Conservation (phyloP, 73 alveolate genomes). For the Symbiodinium natans region DNA sequence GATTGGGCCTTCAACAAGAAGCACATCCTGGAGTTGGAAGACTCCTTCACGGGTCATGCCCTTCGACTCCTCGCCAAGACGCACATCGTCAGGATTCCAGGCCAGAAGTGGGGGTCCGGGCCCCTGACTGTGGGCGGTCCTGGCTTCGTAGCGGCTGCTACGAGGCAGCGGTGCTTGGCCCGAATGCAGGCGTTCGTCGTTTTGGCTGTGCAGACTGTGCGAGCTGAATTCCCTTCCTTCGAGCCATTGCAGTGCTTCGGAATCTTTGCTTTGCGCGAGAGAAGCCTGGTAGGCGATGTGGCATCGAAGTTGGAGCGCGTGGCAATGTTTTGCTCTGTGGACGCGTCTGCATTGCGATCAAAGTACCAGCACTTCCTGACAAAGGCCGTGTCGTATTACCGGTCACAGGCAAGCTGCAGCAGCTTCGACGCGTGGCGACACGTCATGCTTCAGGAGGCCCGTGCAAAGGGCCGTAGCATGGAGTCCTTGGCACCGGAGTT, state of each 20-base stretch:
- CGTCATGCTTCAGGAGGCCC: no score
- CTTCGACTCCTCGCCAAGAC: not conserved
- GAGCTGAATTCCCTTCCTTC: not conserved
- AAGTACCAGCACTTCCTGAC: not conserved
- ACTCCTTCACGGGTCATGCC: not conserved
- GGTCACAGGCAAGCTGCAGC: no score
- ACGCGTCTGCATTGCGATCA: not conserved
- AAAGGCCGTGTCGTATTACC: not conserved
- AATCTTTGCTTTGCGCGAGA: not conserved
- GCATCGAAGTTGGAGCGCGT: not conserved
- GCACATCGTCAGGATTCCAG: not conserved
- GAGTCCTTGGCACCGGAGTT: no score
- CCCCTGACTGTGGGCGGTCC: no score
- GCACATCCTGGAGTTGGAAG: not conserved
- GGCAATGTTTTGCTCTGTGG: not conserved
- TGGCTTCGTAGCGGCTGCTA: no score
- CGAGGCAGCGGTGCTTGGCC: no score
- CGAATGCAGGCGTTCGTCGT: not conserved
- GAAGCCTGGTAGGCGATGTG: not conserved
- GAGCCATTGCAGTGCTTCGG: not conserved
- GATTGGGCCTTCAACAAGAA: not conserved
- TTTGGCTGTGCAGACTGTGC: not conserved
- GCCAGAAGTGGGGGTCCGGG: no score
- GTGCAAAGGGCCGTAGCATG: no score
- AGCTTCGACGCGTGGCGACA: no score